Percentiles rank a stretch among this genome's conserved stretches.
Conservation (phyloP, 2,329 filamentous ascomycete genomes). For the Cercospora sp. region DNA sequence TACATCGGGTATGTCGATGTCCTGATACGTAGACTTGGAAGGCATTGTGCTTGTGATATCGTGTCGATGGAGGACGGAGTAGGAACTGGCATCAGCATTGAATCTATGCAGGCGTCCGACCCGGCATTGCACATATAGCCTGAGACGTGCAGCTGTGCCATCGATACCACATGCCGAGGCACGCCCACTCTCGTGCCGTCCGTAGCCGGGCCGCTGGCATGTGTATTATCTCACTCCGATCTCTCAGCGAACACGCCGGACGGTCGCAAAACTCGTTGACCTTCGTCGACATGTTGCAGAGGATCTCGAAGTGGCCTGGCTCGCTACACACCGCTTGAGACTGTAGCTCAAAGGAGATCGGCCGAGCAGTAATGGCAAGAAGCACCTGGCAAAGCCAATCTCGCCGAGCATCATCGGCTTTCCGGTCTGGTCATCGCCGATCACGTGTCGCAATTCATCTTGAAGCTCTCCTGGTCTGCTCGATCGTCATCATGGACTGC, state of each 20-base stretch:
- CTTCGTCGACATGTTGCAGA: neutral
- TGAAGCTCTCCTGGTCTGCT: neutral
- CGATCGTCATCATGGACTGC: neutral
- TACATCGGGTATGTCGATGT: constrained; percentile 67
- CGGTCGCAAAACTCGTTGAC: neutral
- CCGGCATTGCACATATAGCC: neutral
- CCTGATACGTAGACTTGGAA: constrained; percentile 50
- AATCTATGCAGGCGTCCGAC: neutral
- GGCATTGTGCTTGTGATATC: constrained; percentile 18
- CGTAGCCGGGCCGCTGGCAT: neutral
- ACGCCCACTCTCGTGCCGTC: neutral
- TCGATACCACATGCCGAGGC: neutral
- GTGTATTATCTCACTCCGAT: neutral
- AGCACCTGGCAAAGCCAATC: neutral
- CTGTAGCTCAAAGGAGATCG: neutral
- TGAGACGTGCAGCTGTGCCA: neutral
- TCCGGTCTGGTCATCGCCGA: neutral
- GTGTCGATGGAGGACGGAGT: neutral
- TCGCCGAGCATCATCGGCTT: neutral
- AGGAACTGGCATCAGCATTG: neutral
- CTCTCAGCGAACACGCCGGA: constrained; percentile 1
- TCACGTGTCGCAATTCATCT: neutral
- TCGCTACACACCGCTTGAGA: neutral
- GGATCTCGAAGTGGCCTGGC: neutral
- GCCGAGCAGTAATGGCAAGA: neutral